These are phyloP conservation scores for Phytophthora cajani DNA, from an alignment of 352 stramenopile species.

Conservation along the genomic window DNA sequence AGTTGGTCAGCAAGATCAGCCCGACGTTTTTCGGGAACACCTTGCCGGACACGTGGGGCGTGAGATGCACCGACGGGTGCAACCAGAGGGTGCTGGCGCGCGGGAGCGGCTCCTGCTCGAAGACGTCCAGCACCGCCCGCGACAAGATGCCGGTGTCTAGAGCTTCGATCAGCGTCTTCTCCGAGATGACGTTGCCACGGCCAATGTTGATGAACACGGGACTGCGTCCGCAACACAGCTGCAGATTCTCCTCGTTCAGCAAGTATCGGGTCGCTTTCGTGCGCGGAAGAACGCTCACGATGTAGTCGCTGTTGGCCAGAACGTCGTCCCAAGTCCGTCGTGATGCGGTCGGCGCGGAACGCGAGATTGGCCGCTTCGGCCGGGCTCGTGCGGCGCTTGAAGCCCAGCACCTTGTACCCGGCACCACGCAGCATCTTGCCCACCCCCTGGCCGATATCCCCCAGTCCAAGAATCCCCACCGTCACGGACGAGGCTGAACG, in stretches of 20 bases:
- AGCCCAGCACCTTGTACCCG: constrained; percentile 67
- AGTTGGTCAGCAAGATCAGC: constrained; percentile 58
- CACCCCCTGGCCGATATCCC: constrained; percentile 59
- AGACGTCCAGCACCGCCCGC: constrained; percentile 49
- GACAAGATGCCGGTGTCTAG: constrained; percentile 63
- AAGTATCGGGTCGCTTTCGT: constrained; percentile 67
- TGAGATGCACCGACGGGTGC: constrained; percentile 59
- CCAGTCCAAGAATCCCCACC: constrained; percentile 53
- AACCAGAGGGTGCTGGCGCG: constrained; percentile 58
- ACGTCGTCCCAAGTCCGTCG: constrained; percentile 48
- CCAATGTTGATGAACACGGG: constrained; percentile 90
- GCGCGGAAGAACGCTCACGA: constrained; percentile 82
- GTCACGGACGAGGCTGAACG: constrained; percentile 52
- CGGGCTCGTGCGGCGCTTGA: constrained; percentile 52
- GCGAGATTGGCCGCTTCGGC: background rate
- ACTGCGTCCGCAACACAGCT: constrained; percentile 47
- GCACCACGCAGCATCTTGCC: constrained; percentile 46
- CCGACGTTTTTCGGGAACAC: constrained; percentile 72
- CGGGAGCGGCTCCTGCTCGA: constrained; percentile 44
- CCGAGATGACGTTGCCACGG: constrained; percentile 74
- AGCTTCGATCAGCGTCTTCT: constrained; percentile 55
- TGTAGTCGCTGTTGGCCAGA: constrained; percentile 60
- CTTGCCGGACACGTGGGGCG: constrained; percentile 74
- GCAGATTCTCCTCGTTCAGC: constrained; percentile 58
- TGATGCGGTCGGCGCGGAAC: constrained; percentile 45